These are phyloP conservation scores for Kodamaea fungicola DNA, from an alignment of 1,139 yeast species.

Conservation along the genomic window DNA sequence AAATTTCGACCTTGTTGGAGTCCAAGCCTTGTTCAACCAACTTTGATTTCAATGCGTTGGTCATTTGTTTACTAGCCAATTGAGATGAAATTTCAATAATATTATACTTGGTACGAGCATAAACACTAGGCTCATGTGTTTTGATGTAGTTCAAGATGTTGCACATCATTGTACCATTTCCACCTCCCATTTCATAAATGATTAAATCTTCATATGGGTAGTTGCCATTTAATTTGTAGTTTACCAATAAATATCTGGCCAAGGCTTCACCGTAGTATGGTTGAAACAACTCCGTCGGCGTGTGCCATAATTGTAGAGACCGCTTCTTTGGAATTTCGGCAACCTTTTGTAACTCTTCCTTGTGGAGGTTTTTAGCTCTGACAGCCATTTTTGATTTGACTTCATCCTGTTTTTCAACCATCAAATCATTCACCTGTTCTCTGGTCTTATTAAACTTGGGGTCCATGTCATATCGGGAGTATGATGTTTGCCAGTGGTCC, in stretches of 20 bases:
- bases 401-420: conserved; percentile 12
- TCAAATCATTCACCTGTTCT: conserved; percentile 11
- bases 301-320: conserved; percentile 79
- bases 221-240: conserved; percentile 57
- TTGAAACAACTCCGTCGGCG: conserved; percentile 81
- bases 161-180: conserved; percentile 83
- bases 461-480: conserved; percentile 47
- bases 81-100: conserved; percentile 75
- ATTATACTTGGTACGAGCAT: conserved; percentile 61
- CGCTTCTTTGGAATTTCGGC: conserved; percentile 20
- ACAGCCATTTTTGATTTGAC: conserved; percentile 23
- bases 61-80: conserved; percentile 60
- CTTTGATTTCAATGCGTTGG: conserved; percentile 34
- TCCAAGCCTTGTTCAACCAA: conserved; percentile 39
- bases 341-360: conserved; percentile 11
- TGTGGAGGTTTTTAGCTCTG: conserved; percentile 30
- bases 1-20: conserved; percentile 53
- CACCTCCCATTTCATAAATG: conserved; percentile 88
- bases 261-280: conserved; percentile 85
- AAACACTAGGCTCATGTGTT: conserved; percentile 66
- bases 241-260: conserved; percentile 69
- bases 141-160: conserved; percentile 70
- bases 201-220: conserved; percentile 64
- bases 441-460: conserved; percentile 13
- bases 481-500: conserved; percentile 66